Conservation (phyloP, 2,329 filamentous ascomycete species). For the Allantophomopsis cytisporea region DNA sequence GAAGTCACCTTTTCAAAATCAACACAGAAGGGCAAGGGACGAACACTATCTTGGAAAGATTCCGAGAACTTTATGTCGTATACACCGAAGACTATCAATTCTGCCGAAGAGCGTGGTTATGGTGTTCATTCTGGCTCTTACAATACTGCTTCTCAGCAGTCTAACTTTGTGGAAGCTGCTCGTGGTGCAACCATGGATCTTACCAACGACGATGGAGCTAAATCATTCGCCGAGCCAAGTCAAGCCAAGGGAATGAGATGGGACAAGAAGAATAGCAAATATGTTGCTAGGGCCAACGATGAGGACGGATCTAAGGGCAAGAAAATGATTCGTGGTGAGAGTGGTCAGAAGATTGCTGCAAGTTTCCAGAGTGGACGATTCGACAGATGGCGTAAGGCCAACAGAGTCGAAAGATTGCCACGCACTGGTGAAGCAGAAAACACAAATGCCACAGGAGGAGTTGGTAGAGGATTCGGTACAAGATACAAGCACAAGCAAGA, state of each 20-base stretch:
- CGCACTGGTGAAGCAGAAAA: slow-evolving; percentile 72
- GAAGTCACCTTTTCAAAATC: slow-evolving; percentile 59
- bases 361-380: slow-evolving; percentile 88
- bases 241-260: slow-evolving; percentile 70
- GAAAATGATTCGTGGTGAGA: slow-evolving; percentile 74
- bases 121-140: slow-evolving; percentile 72
- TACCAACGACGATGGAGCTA: slow-evolving; percentile 71
- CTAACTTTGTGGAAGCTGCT: slow-evolving; percentile 81
- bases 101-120: slow-evolving; percentile 83
- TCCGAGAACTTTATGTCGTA: slow-evolving; percentile 95
- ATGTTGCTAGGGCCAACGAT: slow-evolving; percentile 83
- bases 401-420: slow-evolving; percentile 68
- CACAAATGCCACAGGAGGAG: slow-evolving; percentile 17
- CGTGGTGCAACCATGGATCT: slow-evolving; percentile 84
- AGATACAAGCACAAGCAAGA: slow-evolving; percentile 80
- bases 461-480: slow-evolving; percentile 27
- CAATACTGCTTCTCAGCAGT: slow-evolving; percentile 31
- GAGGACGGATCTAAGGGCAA: slow-evolving; percentile 72
- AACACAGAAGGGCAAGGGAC: slow-evolving; percentile 35
- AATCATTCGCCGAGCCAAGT: slow-evolving; percentile 65
- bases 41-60: slow-evolving; percentile 60
- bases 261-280: slow-evolving; percentile 96
- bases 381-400: slow-evolving; percentile 79
- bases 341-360: slow-evolving; percentile 89
- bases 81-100: slow-evolving; percentile 65